These are phyloP conservation scores for Leccinum griseonigrum DNA, from an alignment of 1,284 basidiomycete species.

Conservation along the genomic window DNA sequence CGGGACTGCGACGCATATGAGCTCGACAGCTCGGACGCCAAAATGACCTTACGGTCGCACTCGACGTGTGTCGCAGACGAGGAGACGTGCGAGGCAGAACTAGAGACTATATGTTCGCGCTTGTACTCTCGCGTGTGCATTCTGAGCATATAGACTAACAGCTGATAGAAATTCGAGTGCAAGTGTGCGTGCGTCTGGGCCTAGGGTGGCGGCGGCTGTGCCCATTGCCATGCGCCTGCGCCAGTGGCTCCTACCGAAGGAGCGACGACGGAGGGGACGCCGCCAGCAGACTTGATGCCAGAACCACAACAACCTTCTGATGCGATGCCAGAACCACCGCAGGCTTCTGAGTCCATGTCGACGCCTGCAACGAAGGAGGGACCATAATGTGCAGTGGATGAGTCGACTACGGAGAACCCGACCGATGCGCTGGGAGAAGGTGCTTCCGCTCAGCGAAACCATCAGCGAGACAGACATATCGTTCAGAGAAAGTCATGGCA, in stretches of 20 bases:
- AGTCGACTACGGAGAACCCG: too few relatives aligned
- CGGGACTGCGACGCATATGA: constrained; percentile 21
- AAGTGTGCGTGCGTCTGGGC: not conserved
- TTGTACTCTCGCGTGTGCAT: constrained; percentile 23
- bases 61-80: constrained; percentile 25
- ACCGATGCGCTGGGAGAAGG: too few relatives aligned
- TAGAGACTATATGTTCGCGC: constrained; percentile 24
- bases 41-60: constrained; percentile 26
- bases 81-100: constrained; percentile 26
- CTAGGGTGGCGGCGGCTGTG: not conserved
- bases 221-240: too few relatives aligned
- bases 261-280: too few relatives aligned
- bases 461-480: constrained; percentile 60
- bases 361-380: too few relatives aligned
- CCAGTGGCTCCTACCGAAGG: too few relatives aligned
- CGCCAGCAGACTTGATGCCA: too few relatives aligned
- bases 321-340: too few relatives aligned
- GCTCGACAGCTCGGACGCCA: constrained; percentile 24
- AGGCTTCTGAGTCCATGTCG: too few relatives aligned
- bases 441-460: constrained; percentile 70
- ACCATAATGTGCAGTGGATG: too few relatives aligned
- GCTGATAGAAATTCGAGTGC: not conserved
- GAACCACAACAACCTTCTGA: too few relatives aligned
- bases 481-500: constrained; percentile 46
- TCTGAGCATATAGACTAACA: constrained; percentile 21